phyloP scores from a whole-genome alignment of 805 yeast species.

The Cephaloascus fragrans region DNA sequence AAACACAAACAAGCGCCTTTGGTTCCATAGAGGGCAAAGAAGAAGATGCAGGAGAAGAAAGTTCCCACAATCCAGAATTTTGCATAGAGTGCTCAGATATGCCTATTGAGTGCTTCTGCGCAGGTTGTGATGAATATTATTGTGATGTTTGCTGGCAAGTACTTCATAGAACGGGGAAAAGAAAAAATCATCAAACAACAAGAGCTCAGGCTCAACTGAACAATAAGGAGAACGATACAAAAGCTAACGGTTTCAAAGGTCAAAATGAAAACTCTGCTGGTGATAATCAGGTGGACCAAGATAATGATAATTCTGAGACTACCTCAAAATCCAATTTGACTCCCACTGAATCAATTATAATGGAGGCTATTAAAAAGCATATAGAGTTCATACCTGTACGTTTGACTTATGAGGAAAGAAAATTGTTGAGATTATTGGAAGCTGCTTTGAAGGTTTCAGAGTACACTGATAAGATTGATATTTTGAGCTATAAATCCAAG shows the following conservation, averaged over 20 bases:
- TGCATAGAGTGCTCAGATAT: constrained; percentile 72
- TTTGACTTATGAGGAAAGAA: constrained; percentile 58
- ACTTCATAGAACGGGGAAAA: constrained; percentile 60
- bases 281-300: constrained; percentile 7
- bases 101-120: constrained; percentile 56
- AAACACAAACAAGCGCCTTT: not conserved
- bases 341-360: constrained; percentile 5
- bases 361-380: constrained; percentile 31
- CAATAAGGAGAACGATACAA: constrained; percentile 8
- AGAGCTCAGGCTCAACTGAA: constrained; percentile 8
- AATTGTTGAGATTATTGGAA: constrained; percentile 53
- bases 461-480: constrained; percentile 72
- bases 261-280: constrained; percentile 7
- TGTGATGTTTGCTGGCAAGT: constrained; percentile 63
- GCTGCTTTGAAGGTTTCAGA: constrained; percentile 75
- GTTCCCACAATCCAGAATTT: constrained; percentile 9
- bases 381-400: constrained; percentile 60
- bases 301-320: constrained; percentile 5
- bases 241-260: constrained; percentile 6
- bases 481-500: constrained; percentile 55
- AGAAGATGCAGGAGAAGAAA: not conserved
- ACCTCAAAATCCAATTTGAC: constrained; percentile 6
- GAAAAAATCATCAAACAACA: constrained; percentile 32
- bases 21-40: not conserved
- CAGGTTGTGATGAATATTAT: constrained; percentile 54